phyloP scores from a whole-genome alignment of 83 land plant species.

The Picea mariana region DNA sequence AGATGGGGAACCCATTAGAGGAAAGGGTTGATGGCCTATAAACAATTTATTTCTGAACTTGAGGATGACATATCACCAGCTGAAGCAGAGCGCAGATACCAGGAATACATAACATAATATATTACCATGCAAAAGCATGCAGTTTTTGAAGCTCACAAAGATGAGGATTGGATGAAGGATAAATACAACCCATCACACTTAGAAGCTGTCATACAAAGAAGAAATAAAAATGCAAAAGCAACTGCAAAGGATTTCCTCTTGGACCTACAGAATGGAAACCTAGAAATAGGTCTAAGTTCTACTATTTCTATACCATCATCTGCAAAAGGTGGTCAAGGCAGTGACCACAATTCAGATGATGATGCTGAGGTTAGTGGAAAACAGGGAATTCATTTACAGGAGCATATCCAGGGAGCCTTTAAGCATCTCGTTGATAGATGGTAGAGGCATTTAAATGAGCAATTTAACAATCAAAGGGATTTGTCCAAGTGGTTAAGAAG shows the following conservation, averaged over 20 bases:
- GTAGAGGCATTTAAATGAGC: too few species aligned
- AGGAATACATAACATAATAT: constrained; percentile 93
- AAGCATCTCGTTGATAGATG: too few species aligned
- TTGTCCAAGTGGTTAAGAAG: too few species aligned
- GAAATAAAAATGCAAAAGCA: constrained; percentile 82
- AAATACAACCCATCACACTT: constrained; percentile 96
- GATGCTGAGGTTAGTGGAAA: constrained; percentile 63
- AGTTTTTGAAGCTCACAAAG: constrained; percentile 93
- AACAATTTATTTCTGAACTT: constrained; percentile 95
- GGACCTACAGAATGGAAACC: constrained; percentile 81
- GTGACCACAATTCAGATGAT: constrained; percentile 84
- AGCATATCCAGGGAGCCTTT: too few species aligned
- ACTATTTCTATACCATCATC: constrained; percentile 24
- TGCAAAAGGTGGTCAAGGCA: constrained; percentile 42
- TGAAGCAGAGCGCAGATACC: constrained; percentile 97
- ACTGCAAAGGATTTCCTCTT: constrained; percentile 81
- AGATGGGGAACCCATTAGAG: constrained; percentile 49
- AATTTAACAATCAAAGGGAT: too few species aligned
- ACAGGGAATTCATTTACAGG: too few species aligned
- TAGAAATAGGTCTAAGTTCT: constrained; percentile 86
- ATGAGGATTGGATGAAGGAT: constrained; percentile 96
- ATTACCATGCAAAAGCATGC: constrained; percentile 86
- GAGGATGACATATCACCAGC: constrained; percentile 97
- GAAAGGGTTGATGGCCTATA: constrained; percentile 98
- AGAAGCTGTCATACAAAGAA: constrained; percentile 84